A percentile compares a stretch with the other conserved stretches of the same genome.
These are phyloP conservation scores for Helotiales sp. DNA, from an alignment of 2,329 filamentous ascomycete species.

Conservation along the genomic window DNA sequence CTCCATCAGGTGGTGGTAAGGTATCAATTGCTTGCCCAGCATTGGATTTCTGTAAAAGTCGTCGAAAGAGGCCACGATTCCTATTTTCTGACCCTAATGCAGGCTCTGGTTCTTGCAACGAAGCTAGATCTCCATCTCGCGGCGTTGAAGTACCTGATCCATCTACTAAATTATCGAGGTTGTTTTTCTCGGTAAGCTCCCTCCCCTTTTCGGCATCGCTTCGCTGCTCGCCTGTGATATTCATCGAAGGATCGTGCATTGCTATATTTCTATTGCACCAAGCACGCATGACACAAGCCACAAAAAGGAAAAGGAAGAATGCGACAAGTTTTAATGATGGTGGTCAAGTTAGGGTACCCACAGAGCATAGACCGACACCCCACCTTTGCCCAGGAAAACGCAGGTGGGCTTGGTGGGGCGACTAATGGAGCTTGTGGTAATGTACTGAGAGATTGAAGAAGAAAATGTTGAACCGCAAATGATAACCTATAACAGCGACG, in stretches of 20 bases:
- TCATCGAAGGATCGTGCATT: not conserved
- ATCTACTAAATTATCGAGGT: not conserved
- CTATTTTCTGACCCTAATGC: not conserved
- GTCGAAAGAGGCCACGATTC: not conserved
- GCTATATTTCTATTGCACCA: not conserved
- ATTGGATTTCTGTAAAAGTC: conserved; percentile 4
- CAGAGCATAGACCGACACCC: not conserved
- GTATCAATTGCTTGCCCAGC: not conserved
- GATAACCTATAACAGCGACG: not conserved
- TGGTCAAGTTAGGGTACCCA: not conserved
- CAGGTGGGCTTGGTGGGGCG: not conserved
- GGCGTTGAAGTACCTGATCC: conserved; percentile 2
- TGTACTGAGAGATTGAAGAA: not conserved
- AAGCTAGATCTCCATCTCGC: not conserved
- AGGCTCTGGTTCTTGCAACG: not conserved
- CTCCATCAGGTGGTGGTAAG: conserved; percentile 19
- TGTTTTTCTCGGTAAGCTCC: not conserved
- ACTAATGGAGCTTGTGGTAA: not conserved
- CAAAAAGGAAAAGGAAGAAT: not conserved
- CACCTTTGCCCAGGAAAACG: not conserved
- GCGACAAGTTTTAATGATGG: not conserved
- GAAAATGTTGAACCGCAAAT: not conserved
- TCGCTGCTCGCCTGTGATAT: not conserved
- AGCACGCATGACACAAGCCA: not conserved
- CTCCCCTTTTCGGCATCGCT: conserved; percentile 7